Percentiles rank a stretch among this genome's conserved stretches.
Evolutionary conservation across 768 basidiomycete species (phyloP).

Genomic region (Naganishia friedmannii): DNA sequence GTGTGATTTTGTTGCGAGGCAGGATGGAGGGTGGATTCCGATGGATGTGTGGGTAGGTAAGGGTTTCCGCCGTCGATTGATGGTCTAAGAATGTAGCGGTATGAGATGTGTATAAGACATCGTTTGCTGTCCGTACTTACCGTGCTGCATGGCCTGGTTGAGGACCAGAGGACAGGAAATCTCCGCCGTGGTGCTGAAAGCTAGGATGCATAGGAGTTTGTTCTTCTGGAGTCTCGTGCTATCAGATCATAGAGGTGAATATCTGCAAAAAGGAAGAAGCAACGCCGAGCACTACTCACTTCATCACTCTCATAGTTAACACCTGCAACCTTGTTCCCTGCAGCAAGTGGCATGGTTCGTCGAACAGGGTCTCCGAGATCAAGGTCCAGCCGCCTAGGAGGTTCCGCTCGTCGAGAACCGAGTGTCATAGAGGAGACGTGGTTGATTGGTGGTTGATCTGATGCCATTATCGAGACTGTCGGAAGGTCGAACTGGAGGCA

Average conservation of each 20-base stretch:
- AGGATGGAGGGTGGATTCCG: constrained; percentile 7
- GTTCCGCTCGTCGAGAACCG: constrained; percentile 5
- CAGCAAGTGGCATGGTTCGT: background rate
- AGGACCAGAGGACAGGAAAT: constrained; percentile 21
- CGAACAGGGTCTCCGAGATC: constrained; percentile 6
- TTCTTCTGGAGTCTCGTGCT: constrained; percentile 24
- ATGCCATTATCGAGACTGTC: background rate
- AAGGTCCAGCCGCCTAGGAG: constrained; percentile 8
- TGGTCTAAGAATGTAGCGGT: constrained; percentile 4
- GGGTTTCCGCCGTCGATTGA: constrained; percentile 23
- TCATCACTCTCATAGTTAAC: constrained; percentile 17
- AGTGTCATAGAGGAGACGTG: background rate
- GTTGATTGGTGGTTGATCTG: background rate
- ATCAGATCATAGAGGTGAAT: background rate
- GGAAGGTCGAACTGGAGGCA: background rate
- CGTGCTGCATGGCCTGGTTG: constrained; percentile 9
- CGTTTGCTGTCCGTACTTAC: background rate
- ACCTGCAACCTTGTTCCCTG: background rate
- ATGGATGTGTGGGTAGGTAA: constrained; percentile 24
- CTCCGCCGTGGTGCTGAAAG: constrained; percentile 17
- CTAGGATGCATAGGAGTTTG: constrained; percentile 22
- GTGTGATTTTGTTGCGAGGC: background rate
- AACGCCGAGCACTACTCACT: background rate
- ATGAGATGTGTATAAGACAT: background rate
- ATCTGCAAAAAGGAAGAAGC: background rate